Percentiles rank a stretch among this genome's conserved stretches.
Conservation (phyloP, 176 grass and related monocot genomes). For the Carex pumila region DNA sequence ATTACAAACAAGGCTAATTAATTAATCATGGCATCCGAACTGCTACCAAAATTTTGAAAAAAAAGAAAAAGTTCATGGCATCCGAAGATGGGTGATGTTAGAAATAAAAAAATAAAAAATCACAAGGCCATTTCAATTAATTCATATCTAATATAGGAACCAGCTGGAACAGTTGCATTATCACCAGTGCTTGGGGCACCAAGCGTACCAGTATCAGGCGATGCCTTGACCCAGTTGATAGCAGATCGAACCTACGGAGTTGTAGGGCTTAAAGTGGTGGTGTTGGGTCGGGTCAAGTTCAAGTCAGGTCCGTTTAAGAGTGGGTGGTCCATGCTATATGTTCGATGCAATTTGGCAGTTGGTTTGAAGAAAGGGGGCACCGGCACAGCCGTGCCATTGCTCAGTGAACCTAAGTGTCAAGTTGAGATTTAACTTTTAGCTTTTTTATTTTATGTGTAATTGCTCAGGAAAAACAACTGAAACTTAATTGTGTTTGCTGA, state of each 20-base stretch:
- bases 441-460: background rate
- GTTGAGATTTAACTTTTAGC: slow-evolving; percentile 40
- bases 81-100: background rate
- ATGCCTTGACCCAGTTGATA: slow-evolving; percentile 29
- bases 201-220: slow-evolving; percentile 43
- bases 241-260: slow-evolving; percentile 39
- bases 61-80: background rate
- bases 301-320: slow-evolving; percentile 41
- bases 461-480: background rate
- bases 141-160: slow-evolving; percentile 11
- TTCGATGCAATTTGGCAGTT: slow-evolving; percentile 46
- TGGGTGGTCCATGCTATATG: slow-evolving; percentile 47
- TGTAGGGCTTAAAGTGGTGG: slow-evolving; percentile 45
- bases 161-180: slow-evolving; percentile 19
- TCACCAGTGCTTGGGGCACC: slow-evolving; percentile 39
- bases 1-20: background rate
- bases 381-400: slow-evolving; percentile 37
- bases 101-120: background rate
- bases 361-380: slow-evolving; percentile 23
- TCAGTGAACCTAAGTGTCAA: slow-evolving; percentile 49
- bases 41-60: too few species aligned
- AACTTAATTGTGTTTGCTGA: background rate
- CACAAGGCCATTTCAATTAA: background rate
- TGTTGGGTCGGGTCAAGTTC: slow-evolving; percentile 59
- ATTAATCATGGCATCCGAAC: background rate